Conservation (phyloP, 257 asterid species). For the Verbena officinalis region DNA sequence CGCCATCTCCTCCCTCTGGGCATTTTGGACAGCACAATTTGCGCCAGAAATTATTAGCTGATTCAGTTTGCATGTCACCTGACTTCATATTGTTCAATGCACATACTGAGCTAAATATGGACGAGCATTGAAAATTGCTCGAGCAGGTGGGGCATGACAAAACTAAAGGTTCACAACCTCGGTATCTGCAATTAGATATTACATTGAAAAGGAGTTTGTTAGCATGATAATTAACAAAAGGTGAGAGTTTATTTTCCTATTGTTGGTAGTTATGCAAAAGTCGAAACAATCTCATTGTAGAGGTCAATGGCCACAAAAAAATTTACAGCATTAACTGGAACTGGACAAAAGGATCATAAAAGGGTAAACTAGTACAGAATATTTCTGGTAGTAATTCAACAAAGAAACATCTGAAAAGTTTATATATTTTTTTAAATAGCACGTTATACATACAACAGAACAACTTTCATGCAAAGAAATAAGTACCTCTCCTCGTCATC, state of each 20-base stretch:
- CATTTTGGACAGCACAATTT: conserved; percentile 80
- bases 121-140: conserved; percentile 59
- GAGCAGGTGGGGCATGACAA: conserved; percentile 92
- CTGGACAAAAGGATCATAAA: too few relatives aligned
- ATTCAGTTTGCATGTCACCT: conserved; percentile 42
- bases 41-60: conserved; percentile 64
- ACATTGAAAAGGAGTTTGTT: background rate
- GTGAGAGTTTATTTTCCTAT: too few relatives aligned
- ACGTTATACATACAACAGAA: background rate
- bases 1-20: conserved; percentile 70
- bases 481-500: conserved; percentile 86
- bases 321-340: too few relatives aligned
- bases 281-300: background rate
- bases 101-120: conserved; percentile 67
- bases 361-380: too few relatives aligned
- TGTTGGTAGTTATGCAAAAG: too few relatives aligned
- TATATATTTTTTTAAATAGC: conserved; percentile 6
- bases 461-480: conserved; percentile 22
- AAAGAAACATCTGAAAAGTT: conserved; percentile 9
- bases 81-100: conserved; percentile 53
- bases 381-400: too few relatives aligned
- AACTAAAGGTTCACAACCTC: conserved; percentile 77
- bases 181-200: conserved; percentile 65
- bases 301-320: background rate
- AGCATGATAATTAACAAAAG: too few relatives aligned